These are phyloP conservation scores for Dinochytrium kinnereticum DNA, from an alignment of 371 early-diverging fungal species.

Conservation along the genomic window DNA sequence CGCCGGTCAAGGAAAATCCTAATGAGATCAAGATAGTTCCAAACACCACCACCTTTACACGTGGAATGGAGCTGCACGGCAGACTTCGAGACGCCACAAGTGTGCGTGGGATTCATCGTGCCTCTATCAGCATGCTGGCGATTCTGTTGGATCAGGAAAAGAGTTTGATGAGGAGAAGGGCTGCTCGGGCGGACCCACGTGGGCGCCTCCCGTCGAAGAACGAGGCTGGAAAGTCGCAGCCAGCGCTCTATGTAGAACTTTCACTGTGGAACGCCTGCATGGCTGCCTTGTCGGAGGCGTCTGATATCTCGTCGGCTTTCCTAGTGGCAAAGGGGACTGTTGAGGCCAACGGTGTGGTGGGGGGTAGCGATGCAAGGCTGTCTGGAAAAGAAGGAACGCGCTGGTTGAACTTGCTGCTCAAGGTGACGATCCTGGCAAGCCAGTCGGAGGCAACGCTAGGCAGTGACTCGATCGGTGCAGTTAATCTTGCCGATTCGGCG, in stretches of 20 bases:
- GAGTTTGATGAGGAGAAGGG: too few species aligned
- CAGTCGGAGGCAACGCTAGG: neutral
- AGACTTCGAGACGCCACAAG: neutral
- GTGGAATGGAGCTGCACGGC: neutral
- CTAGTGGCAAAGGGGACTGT: neutral
- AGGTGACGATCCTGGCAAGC: neutral
- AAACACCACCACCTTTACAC: slow-evolving; percentile 4
- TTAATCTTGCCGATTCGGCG: neutral
- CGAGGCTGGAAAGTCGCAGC: too few species aligned
- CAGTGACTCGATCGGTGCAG: neutral
- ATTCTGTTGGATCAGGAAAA: too few species aligned
- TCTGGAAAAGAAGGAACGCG: neutral
- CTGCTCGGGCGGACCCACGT: too few species aligned
- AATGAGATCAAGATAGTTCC: neutral
- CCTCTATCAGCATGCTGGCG: neutral
- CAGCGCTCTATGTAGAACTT: neutral
- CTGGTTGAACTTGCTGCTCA: neutral
- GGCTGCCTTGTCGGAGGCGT: neutral
- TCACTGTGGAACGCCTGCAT: neutral
- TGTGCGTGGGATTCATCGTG: neutral
- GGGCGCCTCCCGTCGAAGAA: neutral
- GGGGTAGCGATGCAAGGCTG: neutral
- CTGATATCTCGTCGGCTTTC: neutral
- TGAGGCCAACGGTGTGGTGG: neutral
- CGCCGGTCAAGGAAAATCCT: too few species aligned